A percentile compares a stretch with the other conserved stretches of the same genome.
Evolutionary conservation across 345 rosid genomes (phyloP).

Genomic region (Brassica juncea): DNA sequence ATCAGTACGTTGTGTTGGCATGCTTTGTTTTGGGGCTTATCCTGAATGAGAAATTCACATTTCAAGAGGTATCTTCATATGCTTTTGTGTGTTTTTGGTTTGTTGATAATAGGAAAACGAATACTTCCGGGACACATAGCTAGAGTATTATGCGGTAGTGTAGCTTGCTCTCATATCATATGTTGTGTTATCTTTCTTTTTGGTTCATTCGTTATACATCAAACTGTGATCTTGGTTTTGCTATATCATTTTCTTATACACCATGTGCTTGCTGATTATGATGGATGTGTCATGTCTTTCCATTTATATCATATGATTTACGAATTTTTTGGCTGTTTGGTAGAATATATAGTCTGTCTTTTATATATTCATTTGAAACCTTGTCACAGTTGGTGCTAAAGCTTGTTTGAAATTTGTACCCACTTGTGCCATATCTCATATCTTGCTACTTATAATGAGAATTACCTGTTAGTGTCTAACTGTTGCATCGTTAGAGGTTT

Average conservation of each 20-base stretch:
- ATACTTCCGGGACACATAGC: not conserved
- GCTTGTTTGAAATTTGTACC: constrained; percentile 6
- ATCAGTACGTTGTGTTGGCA: constrained; percentile 56
- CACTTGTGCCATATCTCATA: not conserved
- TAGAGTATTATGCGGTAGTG: not conserved
- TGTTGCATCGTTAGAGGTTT: not conserved
- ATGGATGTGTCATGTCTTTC: not conserved
- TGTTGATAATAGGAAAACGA: not conserved
- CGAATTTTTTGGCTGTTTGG: not conserved
- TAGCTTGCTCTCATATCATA: not conserved
- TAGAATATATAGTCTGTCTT: constrained; percentile 5
- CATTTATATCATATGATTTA: not conserved
- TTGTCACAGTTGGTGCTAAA: constrained; percentile 12
- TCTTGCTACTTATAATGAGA: not conserved
- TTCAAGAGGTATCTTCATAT: constrained; percentile 62
- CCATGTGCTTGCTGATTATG: not conserved
- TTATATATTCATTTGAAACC: not conserved
- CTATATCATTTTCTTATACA: not conserved
- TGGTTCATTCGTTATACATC: constrained; percentile 2
- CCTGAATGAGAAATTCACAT: constrained; percentile 76
- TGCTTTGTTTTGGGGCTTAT: constrained; percentile 64
- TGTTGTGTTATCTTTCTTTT: constrained; percentile 20
- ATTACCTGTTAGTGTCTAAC: not conserved
- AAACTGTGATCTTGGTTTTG: not conserved
- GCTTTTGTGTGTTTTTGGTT: not conserved